Conservation (phyloP, 345 rosid species). For the Brassica incana region DNA sequence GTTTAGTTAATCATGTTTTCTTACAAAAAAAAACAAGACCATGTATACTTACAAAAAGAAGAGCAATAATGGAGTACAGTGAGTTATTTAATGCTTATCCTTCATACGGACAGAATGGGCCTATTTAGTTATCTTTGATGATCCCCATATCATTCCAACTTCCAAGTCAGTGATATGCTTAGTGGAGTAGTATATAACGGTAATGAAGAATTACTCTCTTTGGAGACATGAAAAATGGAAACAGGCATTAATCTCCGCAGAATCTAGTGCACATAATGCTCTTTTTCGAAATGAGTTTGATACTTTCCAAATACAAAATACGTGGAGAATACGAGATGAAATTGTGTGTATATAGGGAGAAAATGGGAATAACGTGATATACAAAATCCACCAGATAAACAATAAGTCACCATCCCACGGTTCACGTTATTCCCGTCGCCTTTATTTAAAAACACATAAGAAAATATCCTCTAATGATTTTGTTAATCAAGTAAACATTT, state of each 20-base stretch:
- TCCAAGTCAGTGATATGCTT: slow-evolving; percentile 13
- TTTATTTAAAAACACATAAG: background rate
- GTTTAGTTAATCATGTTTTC: background rate
- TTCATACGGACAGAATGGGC: slow-evolving; percentile 22
- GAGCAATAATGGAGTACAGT: background rate
- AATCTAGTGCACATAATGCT: slow-evolving; percentile 10
- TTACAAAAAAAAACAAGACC: background rate
- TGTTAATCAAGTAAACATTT: slow-evolving; percentile 1
- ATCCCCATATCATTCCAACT: slow-evolving; percentile 31
- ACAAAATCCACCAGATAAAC: slow-evolving; percentile 32
- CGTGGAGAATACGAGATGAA: slow-evolving; percentile 6
- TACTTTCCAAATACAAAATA: background rate
- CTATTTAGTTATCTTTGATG: slow-evolving; percentile 13
- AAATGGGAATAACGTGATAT: slow-evolving; percentile 40
- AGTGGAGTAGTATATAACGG: slow-evolving; percentile 1
- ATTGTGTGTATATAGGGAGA: slow-evolving; percentile 9
- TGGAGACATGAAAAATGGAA: background rate
- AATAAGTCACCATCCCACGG: slow-evolving; percentile 39
- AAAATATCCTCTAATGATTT: slow-evolving; percentile 6
- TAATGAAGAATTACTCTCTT: background rate
- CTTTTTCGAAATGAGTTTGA: slow-evolving; percentile 3
- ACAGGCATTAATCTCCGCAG: slow-evolving; percentile 30
- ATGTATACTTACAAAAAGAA: background rate
- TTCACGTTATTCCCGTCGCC: slow-evolving; percentile 41
- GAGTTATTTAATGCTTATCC: slow-evolving; percentile 1